phyloP scores from a whole-genome alignment of 495 filamentous ascomycete genomes.

The Cercophora scortea region DNA sequence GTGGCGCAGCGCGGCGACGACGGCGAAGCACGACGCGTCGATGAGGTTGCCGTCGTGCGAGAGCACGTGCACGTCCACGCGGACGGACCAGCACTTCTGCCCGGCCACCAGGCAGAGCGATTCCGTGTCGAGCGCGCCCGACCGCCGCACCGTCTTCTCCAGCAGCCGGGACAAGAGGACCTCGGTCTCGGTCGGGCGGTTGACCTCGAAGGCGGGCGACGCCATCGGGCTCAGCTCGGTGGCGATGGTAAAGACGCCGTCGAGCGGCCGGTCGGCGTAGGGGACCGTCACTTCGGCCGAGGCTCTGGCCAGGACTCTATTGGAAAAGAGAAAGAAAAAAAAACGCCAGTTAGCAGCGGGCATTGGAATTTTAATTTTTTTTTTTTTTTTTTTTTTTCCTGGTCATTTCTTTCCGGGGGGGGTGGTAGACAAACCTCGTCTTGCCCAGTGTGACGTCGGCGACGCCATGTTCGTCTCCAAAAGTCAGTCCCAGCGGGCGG shows the following conservation, averaged over 20 bases:
- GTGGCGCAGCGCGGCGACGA: slow-evolving; percentile 80
- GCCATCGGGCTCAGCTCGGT: slow-evolving; percentile 90
- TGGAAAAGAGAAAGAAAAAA: neutral
- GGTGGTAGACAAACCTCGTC: slow-evolving; percentile 55
- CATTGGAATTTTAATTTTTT: too few species aligned
- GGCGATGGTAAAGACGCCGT: slow-evolving; percentile 85
- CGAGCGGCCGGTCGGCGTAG: slow-evolving; percentile 81
- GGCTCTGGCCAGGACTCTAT: slow-evolving; percentile 73
- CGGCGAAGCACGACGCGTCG: slow-evolving; percentile 75
- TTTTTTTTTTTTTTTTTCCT: too few species aligned
- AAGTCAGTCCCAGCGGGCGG: slow-evolving; percentile 66
- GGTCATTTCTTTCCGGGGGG: too few species aligned
- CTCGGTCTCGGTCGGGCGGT: slow-evolving; percentile 74
- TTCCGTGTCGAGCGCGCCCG: slow-evolving; percentile 85
- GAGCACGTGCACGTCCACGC: slow-evolving; percentile 82
- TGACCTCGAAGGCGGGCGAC: slow-evolving; percentile 81
- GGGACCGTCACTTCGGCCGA: slow-evolving; percentile 83
- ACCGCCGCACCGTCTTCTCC: slow-evolving; percentile 88
- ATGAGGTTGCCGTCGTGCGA: slow-evolving; percentile 84
- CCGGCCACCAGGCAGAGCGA: slow-evolving; percentile 89
- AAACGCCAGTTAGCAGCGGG: too few species aligned
- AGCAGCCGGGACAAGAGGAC: slow-evolving; percentile 76
- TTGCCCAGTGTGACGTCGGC: slow-evolving; percentile 85
- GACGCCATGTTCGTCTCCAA: slow-evolving; percentile 86
- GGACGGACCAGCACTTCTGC: slow-evolving; percentile 80